Evolutionary conservation across 2,329 filamentous ascomycete genomes (phyloP).

Genomic region (Stagonosporopsis cucurbitacearum): DNA sequence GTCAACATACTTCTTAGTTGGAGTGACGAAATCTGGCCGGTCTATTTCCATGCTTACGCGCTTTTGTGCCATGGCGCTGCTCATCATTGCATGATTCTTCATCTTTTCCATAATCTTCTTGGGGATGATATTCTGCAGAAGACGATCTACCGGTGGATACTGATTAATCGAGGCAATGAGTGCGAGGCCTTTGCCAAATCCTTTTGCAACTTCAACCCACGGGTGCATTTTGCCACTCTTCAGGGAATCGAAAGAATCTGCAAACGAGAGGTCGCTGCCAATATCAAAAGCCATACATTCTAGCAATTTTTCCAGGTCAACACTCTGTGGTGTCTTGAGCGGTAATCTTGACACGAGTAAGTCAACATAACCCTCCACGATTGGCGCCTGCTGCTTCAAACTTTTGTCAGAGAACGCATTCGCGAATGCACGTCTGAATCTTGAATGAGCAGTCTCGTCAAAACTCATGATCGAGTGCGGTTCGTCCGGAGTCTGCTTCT

Average conservation of each 20-base stretch:
- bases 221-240: constrained; percentile 45
- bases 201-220: constrained; percentile 46
- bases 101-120: constrained; percentile 31
- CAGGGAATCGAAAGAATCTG: constrained; percentile 54
- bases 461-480: constrained; percentile 34
- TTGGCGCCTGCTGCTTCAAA: constrained; percentile 31
- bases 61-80: constrained; percentile 29
- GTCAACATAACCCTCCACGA: constrained; percentile 35
- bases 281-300: constrained; percentile 36
- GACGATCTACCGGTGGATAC: constrained; percentile 34
- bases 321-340: background rate
- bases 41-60: constrained; percentile 28
- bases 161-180: constrained; percentile 38
- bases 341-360: constrained; percentile 28
- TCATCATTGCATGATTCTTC: constrained; percentile 33
- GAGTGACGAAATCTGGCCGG: constrained; percentile 39
- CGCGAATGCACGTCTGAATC: constrained; percentile 34
- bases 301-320: constrained; percentile 29
- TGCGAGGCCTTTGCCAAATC: constrained; percentile 37
- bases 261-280: constrained; percentile 59
- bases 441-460: constrained; percentile 32
- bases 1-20: constrained; percentile 32
- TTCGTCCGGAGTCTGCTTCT: constrained; percentile 33
- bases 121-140: constrained; percentile 35
- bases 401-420: constrained; percentile 39